Conservation (phyloP, 1,139 yeast species). For the Hanseniaspora uvarum region DNA sequence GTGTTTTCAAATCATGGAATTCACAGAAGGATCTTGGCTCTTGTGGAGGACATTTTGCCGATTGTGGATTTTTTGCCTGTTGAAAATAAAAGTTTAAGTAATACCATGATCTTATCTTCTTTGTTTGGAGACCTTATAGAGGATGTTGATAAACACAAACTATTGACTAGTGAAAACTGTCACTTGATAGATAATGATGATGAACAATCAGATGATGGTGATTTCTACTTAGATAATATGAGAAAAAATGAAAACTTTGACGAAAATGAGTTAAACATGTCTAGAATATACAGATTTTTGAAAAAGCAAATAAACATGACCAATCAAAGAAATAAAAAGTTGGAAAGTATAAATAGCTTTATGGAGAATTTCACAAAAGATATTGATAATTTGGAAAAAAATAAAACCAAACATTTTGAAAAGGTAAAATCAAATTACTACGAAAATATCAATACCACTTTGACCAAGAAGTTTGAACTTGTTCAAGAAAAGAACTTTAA, state of each 20-base stretch:
- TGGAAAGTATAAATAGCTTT: constrained; percentile 15
- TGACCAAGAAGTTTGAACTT: constrained; percentile 10
- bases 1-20: constrained; percentile 39
- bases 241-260: constrained; percentile 42
- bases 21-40: constrained; percentile 76
- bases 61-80: constrained; percentile 37
- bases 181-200: constrained; percentile 31
- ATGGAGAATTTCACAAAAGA: constrained; percentile 5
- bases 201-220: constrained; percentile 36
- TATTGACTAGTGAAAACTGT: constrained; percentile 47
- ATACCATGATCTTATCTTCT: constrained; percentile 48
- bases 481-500: constrained; percentile 9
- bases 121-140: constrained; percentile 69
- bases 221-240: constrained; percentile 52
- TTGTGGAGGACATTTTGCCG: constrained; percentile 60
- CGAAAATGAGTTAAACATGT: constrained; percentile 30
- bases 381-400: constrained; percentile 9
- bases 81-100: constrained; percentile 18
- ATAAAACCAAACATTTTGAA: constrained; percentile 3
- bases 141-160: constrained; percentile 46
- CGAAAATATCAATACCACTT: neutral
- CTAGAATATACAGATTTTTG: constrained; percentile 19
- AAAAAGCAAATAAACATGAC: constrained; percentile 25
- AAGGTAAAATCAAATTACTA: constrained; percentile 2
- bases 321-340: constrained; percentile 20